phyloP scores from a whole-genome alignment of 768 basidiomycete genomes.

The Suillus lakei region DNA sequence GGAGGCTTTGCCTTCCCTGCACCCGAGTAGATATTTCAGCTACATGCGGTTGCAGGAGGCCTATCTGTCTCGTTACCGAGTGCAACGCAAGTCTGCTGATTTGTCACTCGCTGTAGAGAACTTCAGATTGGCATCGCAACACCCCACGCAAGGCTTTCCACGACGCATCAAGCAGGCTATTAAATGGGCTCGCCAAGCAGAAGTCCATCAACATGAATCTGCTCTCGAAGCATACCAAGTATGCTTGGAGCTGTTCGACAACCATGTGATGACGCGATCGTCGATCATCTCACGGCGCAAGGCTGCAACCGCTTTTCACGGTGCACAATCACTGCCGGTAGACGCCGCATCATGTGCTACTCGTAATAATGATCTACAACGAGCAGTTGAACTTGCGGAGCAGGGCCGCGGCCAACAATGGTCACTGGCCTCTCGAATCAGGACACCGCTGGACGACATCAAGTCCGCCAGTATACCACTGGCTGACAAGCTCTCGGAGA shows the following conservation, averaged over 20 bases:
- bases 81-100: neutral
- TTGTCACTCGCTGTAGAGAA: neutral
- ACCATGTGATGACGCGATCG: neutral
- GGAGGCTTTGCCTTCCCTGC: neutral
- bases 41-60: neutral
- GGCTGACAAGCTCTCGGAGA: neutral
- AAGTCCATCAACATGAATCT: neutral
- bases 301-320: neutral
- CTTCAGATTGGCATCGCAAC: neutral
- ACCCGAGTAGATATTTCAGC: neutral
- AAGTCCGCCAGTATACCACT: neutral
- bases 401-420: neutral
- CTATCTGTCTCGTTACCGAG: neutral
- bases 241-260: neutral
- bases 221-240: neutral
- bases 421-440: neutral
- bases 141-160: neutral
- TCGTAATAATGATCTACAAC: rapidly evolving
- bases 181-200: neutral
- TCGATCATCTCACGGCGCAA: neutral
- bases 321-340: neutral
- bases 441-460: neutral
- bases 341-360: neutral
- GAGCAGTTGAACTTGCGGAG: neutral
- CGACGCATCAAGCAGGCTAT: rapidly evolving